Evolutionary conservation across 352 stramenopile species (phyloP).

Genomic region (Phytophthora megakarya): DNA sequence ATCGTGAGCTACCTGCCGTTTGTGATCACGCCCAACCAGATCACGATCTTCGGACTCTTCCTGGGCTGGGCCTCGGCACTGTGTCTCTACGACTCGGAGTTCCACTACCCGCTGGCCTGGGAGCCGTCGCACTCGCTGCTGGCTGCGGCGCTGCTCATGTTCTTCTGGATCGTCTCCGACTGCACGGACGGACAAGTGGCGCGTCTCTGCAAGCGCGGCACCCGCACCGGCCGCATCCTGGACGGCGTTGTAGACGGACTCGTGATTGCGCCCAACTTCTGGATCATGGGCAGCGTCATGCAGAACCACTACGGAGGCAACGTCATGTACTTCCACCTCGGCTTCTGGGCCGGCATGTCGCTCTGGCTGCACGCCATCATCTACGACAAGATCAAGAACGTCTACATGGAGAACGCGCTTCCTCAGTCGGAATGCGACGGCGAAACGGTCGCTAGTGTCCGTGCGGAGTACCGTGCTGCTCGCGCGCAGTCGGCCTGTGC

Average conservation of each 20-base stretch:
- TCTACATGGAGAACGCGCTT: slow-evolving; percentile 86
- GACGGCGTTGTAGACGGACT: slow-evolving; percentile 78
- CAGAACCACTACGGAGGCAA: slow-evolving; percentile 57
- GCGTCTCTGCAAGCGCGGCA: slow-evolving; percentile 82
- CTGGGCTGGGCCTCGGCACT: slow-evolving; percentile 71
- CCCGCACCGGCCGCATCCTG: slow-evolving; percentile 78
- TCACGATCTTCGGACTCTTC: slow-evolving; percentile 77
- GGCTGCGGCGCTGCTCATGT: slow-evolving; percentile 66
- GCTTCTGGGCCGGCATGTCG: slow-evolving; percentile 65
- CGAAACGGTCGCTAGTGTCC: slow-evolving; percentile 80
- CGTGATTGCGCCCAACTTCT: slow-evolving; percentile 78
- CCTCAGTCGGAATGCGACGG: slow-evolving; percentile 80
- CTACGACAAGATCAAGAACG: slow-evolving; percentile 90
- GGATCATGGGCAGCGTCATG: slow-evolving; percentile 59
- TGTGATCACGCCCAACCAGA: slow-evolving; percentile 87
- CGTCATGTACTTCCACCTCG: slow-evolving; percentile 53
- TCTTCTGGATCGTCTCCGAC: slow-evolving; percentile 86
- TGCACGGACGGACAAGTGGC: slow-evolving; percentile 83
- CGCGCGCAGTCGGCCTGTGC: slow-evolving; percentile 66
- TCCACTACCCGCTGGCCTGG: slow-evolving; percentile 72
- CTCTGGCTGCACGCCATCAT: slow-evolving; percentile 82
- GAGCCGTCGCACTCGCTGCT: slow-evolving; percentile 60
- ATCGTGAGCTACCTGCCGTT: slow-evolving; percentile 86
- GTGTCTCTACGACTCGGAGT: slow-evolving; percentile 84
- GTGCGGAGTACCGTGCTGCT: slow-evolving; percentile 65